Percentiles rank a stretch among this genome's conserved stretches.
Conservation (phyloP, 495 filamentous ascomycete genomes). For the Daldinia decipiens region DNA sequence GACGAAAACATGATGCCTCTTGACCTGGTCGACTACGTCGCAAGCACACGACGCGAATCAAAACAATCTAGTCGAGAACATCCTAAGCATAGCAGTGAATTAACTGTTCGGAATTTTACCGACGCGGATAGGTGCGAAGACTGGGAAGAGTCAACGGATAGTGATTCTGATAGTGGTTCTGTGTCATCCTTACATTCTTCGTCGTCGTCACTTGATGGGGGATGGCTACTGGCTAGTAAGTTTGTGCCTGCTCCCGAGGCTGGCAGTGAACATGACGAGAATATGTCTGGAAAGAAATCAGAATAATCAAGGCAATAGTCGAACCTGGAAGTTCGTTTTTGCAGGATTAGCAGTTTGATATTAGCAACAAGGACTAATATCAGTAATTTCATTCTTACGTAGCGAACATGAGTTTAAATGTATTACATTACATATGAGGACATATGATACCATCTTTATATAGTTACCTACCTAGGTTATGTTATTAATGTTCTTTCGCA, state of each 20-base stretch:
- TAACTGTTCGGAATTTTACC: slow-evolving; percentile 26
- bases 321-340: slow-evolving; percentile 24
- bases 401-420: background rate
- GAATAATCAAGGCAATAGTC: slow-evolving; percentile 7
- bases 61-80: slow-evolving; percentile 12
- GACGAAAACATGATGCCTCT: slow-evolving; percentile 23
- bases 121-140: slow-evolving; percentile 18
- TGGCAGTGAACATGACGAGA: background rate
- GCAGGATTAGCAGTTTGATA: background rate
- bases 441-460: background rate
- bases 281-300: slow-evolving; percentile 6
- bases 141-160: slow-evolving; percentile 30
- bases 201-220: slow-evolving; percentile 18
- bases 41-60: slow-evolving; percentile 1
- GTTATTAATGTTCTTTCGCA: background rate
- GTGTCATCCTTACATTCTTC: slow-evolving; percentile 15
- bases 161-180: slow-evolving; percentile 28
- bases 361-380: background rate
- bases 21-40: background rate
- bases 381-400: background rate
- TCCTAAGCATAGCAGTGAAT: slow-evolving; percentile 13
- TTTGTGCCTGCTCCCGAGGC: background rate
- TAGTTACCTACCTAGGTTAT: background rate
- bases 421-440: background rate
- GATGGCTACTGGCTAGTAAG: slow-evolving; percentile 25